A percentile compares a stretch with the other conserved stretches of the same genome.
These are phyloP conservation scores for Sphagnum magellanicum DNA, from an alignment of 228 moss, liverwort and hornwort species.

Conservation along the genomic window DNA sequence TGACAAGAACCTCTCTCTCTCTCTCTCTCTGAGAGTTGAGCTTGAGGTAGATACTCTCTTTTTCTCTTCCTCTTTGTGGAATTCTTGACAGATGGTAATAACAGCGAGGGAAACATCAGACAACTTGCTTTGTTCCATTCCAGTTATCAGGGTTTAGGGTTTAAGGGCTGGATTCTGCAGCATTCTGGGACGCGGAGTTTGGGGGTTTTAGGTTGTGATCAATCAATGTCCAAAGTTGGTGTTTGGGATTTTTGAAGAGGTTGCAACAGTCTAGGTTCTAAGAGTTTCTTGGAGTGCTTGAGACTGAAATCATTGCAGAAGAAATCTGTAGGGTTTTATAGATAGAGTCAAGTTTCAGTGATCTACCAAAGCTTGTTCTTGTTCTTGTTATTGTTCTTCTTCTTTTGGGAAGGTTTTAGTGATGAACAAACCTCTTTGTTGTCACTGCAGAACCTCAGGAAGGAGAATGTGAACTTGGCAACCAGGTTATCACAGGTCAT, in stretches of 20 bases:
- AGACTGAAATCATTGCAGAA: too few species aligned
- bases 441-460: constrained; percentile 17
- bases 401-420: too few species aligned
- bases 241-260: background rate
- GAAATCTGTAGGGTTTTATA: too few species aligned
- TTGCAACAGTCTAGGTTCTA: too few species aligned
- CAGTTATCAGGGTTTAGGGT: constrained; percentile 9
- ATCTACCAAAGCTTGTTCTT: too few species aligned
- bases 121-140: background rate
- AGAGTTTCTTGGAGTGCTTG: background rate
- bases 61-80: background rate
- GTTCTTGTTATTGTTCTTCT: too few species aligned
- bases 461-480: constrained; percentile 19
- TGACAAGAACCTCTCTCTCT: too few species aligned
- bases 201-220: background rate
- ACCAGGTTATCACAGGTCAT: constrained; percentile 12
- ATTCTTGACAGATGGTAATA: background rate
- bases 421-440: background rate
- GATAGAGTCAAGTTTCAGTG: too few species aligned
- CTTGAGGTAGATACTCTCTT: background rate
- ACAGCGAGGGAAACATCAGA: background rate
- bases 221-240: background rate
- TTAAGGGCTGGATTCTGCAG: constrained; percentile 1
- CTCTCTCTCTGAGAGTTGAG: too few species aligned
- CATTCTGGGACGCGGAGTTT: background rate